These are phyloP conservation scores for Fagus sylvatica DNA, from an alignment of 306 rosid species.

Conservation along the genomic window DNA sequence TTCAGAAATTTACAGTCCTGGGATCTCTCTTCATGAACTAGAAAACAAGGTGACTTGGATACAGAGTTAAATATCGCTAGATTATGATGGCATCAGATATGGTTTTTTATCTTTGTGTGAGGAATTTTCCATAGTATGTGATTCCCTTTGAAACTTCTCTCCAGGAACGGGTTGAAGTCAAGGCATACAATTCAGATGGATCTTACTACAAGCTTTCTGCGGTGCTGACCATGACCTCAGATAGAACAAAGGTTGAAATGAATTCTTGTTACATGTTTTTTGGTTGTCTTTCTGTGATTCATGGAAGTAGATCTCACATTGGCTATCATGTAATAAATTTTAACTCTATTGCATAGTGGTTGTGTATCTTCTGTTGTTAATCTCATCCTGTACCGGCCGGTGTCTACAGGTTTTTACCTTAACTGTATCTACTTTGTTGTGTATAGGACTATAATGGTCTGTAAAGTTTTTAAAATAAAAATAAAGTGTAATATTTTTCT, in stretches of 20 bases:
- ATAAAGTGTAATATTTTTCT: too few relatives aligned
- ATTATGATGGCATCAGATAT: neutral
- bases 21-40: conserved; percentile 82
- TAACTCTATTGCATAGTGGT: neutral
- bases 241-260: conserved; percentile 83
- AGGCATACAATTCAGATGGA: conserved; percentile 84
- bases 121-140: conserved; percentile 21
- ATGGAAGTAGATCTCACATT: neutral
- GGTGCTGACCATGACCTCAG: conserved; percentile 78
- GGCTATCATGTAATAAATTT: neutral
- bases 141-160: conserved; percentile 32
- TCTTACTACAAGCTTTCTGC: conserved; percentile 93
- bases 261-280: conserved; percentile 17
- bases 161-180: conserved; percentile 90
- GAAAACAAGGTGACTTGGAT: conserved; percentile 81
- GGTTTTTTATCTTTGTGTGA: neutral
- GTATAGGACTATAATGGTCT: neutral
- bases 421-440: neutral
- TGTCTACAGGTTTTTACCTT: neutral
- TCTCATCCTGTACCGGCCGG: neutral
- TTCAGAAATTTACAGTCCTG: conserved; percentile 76
- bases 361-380: neutral
- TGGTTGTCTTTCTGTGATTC: neutral
- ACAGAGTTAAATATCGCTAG: conserved; percentile 15
- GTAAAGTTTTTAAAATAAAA: neutral